Evolutionary conservation across 257 asterid species (phyloP), one percentile per base, ranked within the genome.

Genomic region (Solanum microdontum): DNA sequence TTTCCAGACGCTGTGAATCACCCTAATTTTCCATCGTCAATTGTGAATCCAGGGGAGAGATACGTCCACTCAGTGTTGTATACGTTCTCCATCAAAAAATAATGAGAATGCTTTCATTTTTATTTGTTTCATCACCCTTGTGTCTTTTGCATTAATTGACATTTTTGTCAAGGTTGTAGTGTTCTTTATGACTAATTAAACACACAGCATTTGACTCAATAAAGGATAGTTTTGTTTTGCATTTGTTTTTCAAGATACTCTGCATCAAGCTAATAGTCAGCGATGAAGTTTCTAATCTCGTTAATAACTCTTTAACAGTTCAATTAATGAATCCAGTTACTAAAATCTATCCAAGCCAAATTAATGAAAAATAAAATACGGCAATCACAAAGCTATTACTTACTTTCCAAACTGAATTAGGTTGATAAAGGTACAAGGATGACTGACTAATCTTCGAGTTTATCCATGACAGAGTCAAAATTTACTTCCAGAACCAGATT

Each of bases 1-100:
- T 97, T 97, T 72, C 98, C 98, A 0, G 98, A 97, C 58, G 87
- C 98, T 0, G 98, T 95, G 39, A 97, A 97, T 89, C 98, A 94
- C 24, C 95, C 95, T 0, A 92, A 87, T 51, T 97, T 97, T 60
- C 98, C 99, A 2, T 92, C 98, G 0, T 89, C 87, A 90, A 91
- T 94, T 83, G 93, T 97, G 69, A 75, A 82, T 69, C 92, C 95
- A 0, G 95, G 96, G 24, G 48, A 90, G 82, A 62, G 24, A 68
- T 97, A 97, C 74, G 82, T 83, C 14, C 99, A 97, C 26, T 5
- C 43, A 15, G 92, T 94, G 95, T 9, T 90, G 88, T 90, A 64
- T 70, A 84, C 74, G 62, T 96, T 96, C 89, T 88, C 95, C 0
- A 88, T 39, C 11, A 34, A 83, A 80, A 90, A 92, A 75, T 48